These are phyloP conservation scores for Boletus subcaerulescens DNA, from an alignment of 768 basidiomycete species.

Conservation along the genomic window DNA sequence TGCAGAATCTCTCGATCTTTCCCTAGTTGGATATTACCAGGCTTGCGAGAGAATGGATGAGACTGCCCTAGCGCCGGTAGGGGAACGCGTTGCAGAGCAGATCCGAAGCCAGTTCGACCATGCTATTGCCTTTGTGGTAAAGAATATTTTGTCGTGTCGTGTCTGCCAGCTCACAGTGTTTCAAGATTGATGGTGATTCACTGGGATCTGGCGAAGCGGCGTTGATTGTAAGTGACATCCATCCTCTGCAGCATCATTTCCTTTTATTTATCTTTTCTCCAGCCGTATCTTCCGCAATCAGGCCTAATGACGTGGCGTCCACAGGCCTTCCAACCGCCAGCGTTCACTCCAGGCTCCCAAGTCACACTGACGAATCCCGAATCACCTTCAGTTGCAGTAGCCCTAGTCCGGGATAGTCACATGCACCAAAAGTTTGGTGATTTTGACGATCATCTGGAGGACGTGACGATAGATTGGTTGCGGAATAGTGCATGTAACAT, in stretches of 20 bases:
- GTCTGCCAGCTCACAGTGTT: conserved; percentile 6
- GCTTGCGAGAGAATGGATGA: conserved; percentile 66
- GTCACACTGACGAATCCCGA: conserved; percentile 47
- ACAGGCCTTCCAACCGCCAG: conserved; percentile 32
- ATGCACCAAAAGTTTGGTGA: conserved; percentile 64
- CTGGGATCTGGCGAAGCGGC: conserved; percentile 52
- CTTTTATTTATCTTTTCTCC: conserved; percentile 2
- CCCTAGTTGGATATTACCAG: conserved; percentile 74
- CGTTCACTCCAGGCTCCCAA: conserved; percentile 45
- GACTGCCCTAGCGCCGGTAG: conserved; percentile 57
- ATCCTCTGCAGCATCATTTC: not conserved
- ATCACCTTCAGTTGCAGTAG: conserved; percentile 46
- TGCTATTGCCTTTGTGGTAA: conserved; percentile 73
- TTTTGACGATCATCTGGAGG: conserved; percentile 81
- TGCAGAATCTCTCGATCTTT: conserved; percentile 50
- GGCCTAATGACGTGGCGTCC: conserved; percentile 48
- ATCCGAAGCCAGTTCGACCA: conserved; percentile 53
- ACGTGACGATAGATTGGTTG: conserved; percentile 55
- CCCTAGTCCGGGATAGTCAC: conserved; percentile 47
- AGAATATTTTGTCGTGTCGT: not conserved
- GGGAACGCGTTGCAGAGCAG: conserved; percentile 58
- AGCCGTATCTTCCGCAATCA: conserved; percentile 52
- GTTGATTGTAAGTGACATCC: conserved; percentile 49
- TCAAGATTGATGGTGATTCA: conserved; percentile 59
- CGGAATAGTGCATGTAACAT: conserved; percentile 36